Conservation (phyloP, 768 basidiomycete genomes). For the Lactarius trivialis region DNA sequence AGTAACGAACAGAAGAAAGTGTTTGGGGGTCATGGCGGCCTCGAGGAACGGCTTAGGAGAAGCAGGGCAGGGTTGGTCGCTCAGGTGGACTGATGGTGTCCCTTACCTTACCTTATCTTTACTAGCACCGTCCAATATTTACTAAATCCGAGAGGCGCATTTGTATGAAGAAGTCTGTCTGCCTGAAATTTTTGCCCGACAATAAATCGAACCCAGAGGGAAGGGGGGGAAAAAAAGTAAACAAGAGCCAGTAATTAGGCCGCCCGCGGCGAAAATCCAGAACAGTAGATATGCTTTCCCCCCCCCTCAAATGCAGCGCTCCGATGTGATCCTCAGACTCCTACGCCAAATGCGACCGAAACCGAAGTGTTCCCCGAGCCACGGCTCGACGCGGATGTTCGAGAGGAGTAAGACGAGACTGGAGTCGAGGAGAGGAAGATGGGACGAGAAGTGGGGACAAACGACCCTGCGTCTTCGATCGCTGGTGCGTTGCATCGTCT, state of each 20-base stretch:
- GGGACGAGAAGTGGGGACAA: background rate
- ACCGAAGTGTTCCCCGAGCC: conserved; percentile 11
- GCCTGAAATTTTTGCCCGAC: conserved; percentile 7
- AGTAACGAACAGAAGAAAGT: conserved; percentile 79
- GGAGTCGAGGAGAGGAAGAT: conserved; percentile 6
- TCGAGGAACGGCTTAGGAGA: conserved; percentile 73
- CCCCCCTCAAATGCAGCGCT: background rate
- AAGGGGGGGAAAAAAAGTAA: background rate
- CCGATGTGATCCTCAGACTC: background rate
- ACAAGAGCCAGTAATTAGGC: conserved; percentile 6
- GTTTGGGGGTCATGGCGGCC: conserved; percentile 68
- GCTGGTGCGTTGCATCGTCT: background rate
- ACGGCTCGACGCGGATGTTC: conserved; percentile 2
- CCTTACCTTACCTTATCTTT: conserved; percentile 7
- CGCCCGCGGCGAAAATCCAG: conserved; percentile 13
- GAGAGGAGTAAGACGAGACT: conserved; percentile 9
- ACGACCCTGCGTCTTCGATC: background rate
- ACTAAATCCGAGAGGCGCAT: conserved; percentile 11
- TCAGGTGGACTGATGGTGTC: conserved; percentile 45
- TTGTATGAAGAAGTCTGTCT: conserved; percentile 14
- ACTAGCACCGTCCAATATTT: background rate
- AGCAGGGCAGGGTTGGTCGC: conserved; percentile 66
- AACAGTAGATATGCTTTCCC: background rate
- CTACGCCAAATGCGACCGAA: conserved; percentile 8
- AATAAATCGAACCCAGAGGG: background rate